phyloP scores from a whole-genome alignment of 805 yeast genomes.

The Pichia membranifaciens region DNA sequence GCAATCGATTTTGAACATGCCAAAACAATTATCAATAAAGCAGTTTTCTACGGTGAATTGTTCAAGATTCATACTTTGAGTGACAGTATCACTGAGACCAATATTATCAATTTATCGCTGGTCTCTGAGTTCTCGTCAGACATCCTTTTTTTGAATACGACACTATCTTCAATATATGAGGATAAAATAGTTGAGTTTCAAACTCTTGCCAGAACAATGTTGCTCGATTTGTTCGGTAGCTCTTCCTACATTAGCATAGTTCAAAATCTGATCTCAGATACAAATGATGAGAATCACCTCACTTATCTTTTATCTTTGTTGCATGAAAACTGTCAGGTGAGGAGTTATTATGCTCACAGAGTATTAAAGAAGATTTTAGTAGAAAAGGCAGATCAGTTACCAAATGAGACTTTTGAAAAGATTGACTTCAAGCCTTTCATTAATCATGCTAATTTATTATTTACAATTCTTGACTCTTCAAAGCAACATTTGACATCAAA shows the following conservation, averaged over 20 bases:
- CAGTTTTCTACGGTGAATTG: conserved; percentile 8
- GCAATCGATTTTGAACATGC: not conserved
- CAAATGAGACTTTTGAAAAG: conserved; percentile 17
- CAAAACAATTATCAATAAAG: conserved; percentile 3
- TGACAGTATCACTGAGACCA: conserved; percentile 10
- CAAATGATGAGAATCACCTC: not conserved
- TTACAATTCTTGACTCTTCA: conserved; percentile 32
- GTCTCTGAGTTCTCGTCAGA: conserved; percentile 31
- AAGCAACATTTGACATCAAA: conserved; percentile 33
- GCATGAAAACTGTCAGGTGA: conserved; percentile 4
- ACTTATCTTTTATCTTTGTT: not conserved
- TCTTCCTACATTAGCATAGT: not conserved
- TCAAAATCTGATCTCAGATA: not conserved
- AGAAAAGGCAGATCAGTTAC: conserved; percentile 25
- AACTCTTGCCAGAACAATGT: not conserved
- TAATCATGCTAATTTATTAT: conserved; percentile 30
- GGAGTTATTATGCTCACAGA: conserved; percentile 31
- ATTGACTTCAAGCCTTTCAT: conserved; percentile 30
- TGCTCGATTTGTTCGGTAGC: not conserved
- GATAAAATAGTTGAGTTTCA: conserved; percentile 13
- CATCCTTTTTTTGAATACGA: conserved; percentile 6
- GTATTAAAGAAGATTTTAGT: conserved; percentile 29
- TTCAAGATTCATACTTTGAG: conserved; percentile 3
- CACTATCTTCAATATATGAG: conserved; percentile 6
- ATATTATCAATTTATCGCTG: conserved; percentile 34